Evolutionary conservation across 768 basidiomycete genomes (phyloP), one percentile per base, ranked within the genome.

Genomic region (Lactifluus rugatus): DNA sequence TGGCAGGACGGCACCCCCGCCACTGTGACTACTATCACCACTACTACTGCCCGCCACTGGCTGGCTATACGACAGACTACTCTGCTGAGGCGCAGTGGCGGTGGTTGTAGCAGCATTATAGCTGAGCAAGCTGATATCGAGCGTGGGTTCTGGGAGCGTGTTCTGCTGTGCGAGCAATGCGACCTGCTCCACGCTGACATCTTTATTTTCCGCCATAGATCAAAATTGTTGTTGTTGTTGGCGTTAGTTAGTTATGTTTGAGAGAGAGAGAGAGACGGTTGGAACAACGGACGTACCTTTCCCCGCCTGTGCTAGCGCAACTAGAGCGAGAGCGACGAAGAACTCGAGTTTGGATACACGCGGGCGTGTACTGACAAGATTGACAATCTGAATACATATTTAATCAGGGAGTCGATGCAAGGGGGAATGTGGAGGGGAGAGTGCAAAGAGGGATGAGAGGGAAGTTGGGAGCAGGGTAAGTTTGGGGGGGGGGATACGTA

Each of bases 261-360:
- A n/a, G n/a, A n/a, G n/a, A n/a, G n/a, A n/a, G n/a, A n/a, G n/a
- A n/a, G n/a, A n/a, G n/a, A n/a, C n/a, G n/a, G n/a, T n/a, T n/a
- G n/a, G n/a, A n/a, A n/a, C n/a, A n/a, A n/a, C n/a, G 3, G 28
- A 65, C 72, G 25, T 56, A 87, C 89, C 89, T 79, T 85, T 84
- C 3, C 83, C 85, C 5, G 81, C 74, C 70, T 97, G 93, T 5
- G 89, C 90, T 4, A 95, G 74, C 2, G 90, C 89, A 46, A 89
- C 90, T 14, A 97, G 76, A 11, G 89, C 91, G 25, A 97, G 72
- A 10, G 92, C 89, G 11, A 94, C 89, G 69, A 89, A 94, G 75
- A 95, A 94, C 68, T 97, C 93, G 56, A 86, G 81, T 64, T 83
- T 89, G 8, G 90, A 89, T 37, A 97, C 87, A 51, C 85, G 78